Evolutionary conservation across 768 basidiomycete genomes (phyloP).

Genomic region (Mycena maculata): DNA sequence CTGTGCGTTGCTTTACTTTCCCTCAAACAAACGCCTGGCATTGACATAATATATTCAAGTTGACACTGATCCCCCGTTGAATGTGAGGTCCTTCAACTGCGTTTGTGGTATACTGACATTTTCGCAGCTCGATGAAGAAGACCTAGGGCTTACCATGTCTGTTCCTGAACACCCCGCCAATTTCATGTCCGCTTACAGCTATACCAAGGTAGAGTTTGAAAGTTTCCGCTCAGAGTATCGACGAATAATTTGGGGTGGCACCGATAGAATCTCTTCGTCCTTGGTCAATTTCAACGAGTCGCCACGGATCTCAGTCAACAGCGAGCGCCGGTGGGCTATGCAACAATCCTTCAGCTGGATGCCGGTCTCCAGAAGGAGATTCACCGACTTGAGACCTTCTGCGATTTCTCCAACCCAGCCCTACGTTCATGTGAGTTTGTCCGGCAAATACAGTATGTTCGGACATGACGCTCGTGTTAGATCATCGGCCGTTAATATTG

Average conservation of each 20-base stretch:
- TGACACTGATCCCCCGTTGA: conserved; percentile 17
- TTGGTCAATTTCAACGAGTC: conserved; percentile 21
- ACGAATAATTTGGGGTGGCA: background rate
- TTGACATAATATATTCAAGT: background rate
- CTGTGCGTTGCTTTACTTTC: conserved; percentile 1
- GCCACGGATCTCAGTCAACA: conserved; percentile 18
- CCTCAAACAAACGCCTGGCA: background rate
- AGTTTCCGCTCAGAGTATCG: background rate
- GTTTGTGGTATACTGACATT: background rate
- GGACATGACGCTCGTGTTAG: background rate
- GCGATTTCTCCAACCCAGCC: conserved; percentile 19
- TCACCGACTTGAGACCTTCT: conserved; percentile 4
- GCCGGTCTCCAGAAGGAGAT: conserved; percentile 17
- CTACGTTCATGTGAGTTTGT: conserved; percentile 1
- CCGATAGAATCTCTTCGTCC: conserved; percentile 6
- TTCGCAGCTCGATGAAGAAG: conserved; percentile 13
- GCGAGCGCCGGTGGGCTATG: conserved; percentile 14
- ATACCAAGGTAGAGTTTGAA: conserved; percentile 10
- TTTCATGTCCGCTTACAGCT: conserved; percentile 17
- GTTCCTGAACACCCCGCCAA: conserved; percentile 13
- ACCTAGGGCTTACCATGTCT: conserved; percentile 1
- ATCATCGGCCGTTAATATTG: conserved; percentile 12
- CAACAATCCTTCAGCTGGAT: conserved; percentile 17
- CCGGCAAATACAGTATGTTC: background rate
- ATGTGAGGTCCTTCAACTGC: background rate